Percentiles rank a stretch among this genome's conserved stretches.
Conservation (phyloP, 1,139 yeast genomes). For the Diutina siamensis region DNA sequence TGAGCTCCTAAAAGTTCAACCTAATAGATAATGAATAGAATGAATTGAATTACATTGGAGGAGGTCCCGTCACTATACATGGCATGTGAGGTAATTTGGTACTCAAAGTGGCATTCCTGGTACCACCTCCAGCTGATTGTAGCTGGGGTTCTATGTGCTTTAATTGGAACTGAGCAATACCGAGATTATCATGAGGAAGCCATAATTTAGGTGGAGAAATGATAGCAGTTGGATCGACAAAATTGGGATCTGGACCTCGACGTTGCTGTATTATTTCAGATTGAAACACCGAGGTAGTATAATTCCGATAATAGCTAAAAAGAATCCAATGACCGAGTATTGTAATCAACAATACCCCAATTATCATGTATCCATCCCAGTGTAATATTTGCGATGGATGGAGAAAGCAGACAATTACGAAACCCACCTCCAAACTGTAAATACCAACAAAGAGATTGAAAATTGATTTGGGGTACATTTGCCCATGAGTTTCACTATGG, state of each 20-base stretch:
- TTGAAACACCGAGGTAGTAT: not conserved
- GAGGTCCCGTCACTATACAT: not conserved
- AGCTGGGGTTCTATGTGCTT: not conserved
- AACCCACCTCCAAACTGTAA: constrained; percentile 66
- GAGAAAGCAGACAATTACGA: constrained; percentile 62
- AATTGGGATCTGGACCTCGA: not conserved
- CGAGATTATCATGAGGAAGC: not conserved
- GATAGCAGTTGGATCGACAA: not conserved
- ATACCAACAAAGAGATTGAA: constrained; percentile 69
- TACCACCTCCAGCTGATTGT: not conserved
- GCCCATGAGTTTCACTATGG: constrained; percentile 57
- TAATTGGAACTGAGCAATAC: not conserved
- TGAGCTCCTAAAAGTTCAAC: not conserved
- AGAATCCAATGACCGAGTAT: constrained; percentile 17
- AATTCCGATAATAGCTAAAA: no score
- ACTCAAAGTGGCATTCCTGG: not conserved
- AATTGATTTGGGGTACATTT: constrained; percentile 60
- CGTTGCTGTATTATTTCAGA: not conserved
- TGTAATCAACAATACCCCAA: constrained; percentile 25
- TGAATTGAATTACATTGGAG: not conserved
- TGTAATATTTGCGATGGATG: constrained; percentile 23
- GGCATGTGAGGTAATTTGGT: not conserved
- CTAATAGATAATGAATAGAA: not conserved
- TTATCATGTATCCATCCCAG: constrained; percentile 30
- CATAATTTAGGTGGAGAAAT: not conserved